Evolutionary conservation across 2,329 filamentous ascomycete species (phyloP).

Genomic region (Paraconiothyrium sp.): DNA sequence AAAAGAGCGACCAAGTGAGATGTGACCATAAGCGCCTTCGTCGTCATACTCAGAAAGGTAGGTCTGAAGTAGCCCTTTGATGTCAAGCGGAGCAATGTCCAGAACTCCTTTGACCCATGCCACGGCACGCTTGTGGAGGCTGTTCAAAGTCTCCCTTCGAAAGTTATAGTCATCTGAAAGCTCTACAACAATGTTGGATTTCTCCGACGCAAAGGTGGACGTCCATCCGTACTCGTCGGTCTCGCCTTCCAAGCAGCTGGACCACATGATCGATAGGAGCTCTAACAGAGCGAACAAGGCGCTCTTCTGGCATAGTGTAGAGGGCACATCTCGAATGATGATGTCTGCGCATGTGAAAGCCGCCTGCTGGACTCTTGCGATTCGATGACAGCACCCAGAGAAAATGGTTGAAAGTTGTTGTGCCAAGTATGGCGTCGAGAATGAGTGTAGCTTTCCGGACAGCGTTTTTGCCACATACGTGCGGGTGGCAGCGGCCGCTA

Average conservation of each 20-base stretch:
- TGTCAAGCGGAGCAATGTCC: conserved; percentile 86
- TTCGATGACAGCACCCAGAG: conserved; percentile 90
- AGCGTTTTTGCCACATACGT: conserved; percentile 82
- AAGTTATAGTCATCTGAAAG: conserved; percentile 93
- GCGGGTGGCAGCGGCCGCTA: conserved; percentile 75
- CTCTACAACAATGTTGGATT: conserved; percentile 82
- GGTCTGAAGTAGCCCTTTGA: conserved; percentile 94
- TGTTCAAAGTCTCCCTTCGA: conserved; percentile 80
- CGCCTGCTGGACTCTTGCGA: conserved; percentile 88
- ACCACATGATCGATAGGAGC: conserved; percentile 93
- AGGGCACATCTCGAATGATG: conserved; percentile 85
- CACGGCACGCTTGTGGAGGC: conserved; percentile 78
- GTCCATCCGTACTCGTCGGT: conserved; percentile 92
- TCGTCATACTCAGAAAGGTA: conserved; percentile 96
- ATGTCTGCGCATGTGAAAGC: conserved; percentile 84
- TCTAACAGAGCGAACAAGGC: conserved; percentile 94
- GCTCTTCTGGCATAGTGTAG: conserved; percentile 85
- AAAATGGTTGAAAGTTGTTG: conserved; percentile 87
- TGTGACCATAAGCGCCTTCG: conserved; percentile 87
- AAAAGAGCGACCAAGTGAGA: conserved; percentile 92
- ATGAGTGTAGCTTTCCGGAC: conserved; percentile 74
- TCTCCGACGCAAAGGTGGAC: conserved; percentile 78
- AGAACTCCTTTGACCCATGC: conserved; percentile 83
- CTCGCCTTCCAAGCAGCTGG: conserved; percentile 90
- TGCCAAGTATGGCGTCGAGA: conserved; percentile 92